A percentile compares a stretch with the other conserved stretches of the same genome.
Conservation (phyloP, 2,329 filamentous ascomycete species). For the Talaromyces verruculosus region DNA sequence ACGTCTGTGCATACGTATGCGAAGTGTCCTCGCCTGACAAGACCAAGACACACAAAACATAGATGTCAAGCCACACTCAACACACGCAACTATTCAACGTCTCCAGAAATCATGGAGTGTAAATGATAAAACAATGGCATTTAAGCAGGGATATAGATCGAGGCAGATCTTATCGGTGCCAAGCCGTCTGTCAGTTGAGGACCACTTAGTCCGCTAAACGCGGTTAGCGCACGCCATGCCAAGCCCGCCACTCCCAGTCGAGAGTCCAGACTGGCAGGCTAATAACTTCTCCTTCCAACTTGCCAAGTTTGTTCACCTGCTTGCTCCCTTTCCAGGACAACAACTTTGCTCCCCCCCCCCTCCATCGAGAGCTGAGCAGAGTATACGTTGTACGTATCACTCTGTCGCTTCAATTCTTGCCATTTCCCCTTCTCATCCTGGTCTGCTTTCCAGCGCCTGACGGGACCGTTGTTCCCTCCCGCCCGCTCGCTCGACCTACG, state of each 20-base stretch:
- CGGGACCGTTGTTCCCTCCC: neutral
- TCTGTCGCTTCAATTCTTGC: neutral
- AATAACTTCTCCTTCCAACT: neutral
- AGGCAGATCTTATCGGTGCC: constrained; percentile 4
- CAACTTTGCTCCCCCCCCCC: neutral
- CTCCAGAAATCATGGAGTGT: neutral
- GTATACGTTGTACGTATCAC: constrained; percentile 6
- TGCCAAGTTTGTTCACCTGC: neutral
- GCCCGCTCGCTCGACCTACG: neutral
- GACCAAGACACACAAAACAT: neutral
- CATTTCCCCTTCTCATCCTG: neutral
- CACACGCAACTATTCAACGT: neutral
- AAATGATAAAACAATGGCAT: neutral
- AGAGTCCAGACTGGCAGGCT: neutral
- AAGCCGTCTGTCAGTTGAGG: neutral
- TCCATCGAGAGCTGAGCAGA: neutral
- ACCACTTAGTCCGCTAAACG: neutral
- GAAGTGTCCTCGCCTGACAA: neutral
- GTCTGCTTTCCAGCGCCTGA: neutral
- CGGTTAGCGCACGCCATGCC: constrained; percentile 51
- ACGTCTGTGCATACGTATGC: neutral
- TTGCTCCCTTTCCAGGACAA: constrained; percentile 6
- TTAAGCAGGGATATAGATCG: neutral
- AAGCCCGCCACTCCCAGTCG: neutral
- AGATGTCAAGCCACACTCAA: neutral